Percentiles rank a stretch among this genome's conserved stretches.
These are phyloP conservation scores for Periconia macrospinosa DNA, from an alignment of 2,329 filamentous ascomycete species.

Conservation along the genomic window DNA sequence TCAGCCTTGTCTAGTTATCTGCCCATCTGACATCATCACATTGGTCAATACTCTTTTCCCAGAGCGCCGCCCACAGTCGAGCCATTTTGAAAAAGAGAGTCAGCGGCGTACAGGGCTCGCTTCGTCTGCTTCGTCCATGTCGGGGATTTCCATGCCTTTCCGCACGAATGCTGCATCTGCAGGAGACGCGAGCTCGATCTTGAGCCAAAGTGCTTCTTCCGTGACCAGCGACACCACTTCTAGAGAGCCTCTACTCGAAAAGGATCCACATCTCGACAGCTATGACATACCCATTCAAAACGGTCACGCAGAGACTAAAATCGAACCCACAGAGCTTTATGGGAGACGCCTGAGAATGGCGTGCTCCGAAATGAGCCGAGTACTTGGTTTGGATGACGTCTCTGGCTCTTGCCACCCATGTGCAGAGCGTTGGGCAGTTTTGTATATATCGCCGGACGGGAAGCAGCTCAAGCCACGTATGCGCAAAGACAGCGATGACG, in stretches of 20 bases:
- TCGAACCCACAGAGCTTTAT: constrained; percentile 48
- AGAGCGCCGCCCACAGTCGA: constrained; percentile 67
- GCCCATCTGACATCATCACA: constrained; percentile 76
- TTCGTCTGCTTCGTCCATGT: constrained; percentile 54
- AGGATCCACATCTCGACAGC: constrained; percentile 20
- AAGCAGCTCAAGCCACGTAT: constrained; percentile 70
- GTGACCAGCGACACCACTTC: constrained; percentile 73
- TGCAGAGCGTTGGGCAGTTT: constrained; percentile 78
- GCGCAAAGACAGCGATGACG: constrained; percentile 69
- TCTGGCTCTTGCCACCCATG: constrained; percentile 76
- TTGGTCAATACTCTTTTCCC: constrained; percentile 84
- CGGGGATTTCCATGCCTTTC: constrained; percentile 53
- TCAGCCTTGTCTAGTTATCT: constrained; percentile 77
- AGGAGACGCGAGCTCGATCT: constrained; percentile 67
- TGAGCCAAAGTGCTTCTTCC: constrained; percentile 73
- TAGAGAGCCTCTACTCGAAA: constrained; percentile 63
- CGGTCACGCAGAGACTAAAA: constrained; percentile 48
- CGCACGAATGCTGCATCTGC: constrained; percentile 55
- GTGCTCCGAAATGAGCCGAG: constrained; percentile 70
- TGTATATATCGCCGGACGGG: constrained; percentile 77
- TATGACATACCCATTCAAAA: constrained; percentile 25
- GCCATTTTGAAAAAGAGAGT: constrained; percentile 47
- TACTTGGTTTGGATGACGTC: constrained; percentile 64
- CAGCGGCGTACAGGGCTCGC: constrained; percentile 49
- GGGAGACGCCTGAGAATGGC: constrained; percentile 63